These are phyloP conservation scores for Cokeromyces recurvatus DNA, from an alignment of 371 early-diverging fungal genomes.

Conservation along the genomic window DNA sequence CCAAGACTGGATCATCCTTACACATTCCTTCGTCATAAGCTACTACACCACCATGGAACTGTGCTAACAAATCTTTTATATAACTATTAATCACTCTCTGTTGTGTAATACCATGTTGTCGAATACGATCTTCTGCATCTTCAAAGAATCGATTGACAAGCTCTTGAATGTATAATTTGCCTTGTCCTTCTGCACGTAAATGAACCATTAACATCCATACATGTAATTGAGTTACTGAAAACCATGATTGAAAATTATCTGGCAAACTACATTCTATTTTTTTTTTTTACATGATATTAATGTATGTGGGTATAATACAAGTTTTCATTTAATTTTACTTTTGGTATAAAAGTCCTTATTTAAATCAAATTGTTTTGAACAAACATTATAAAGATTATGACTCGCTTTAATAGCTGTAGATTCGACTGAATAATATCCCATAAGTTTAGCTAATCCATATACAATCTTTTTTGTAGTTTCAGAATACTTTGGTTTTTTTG, in stretches of 20 bases:
- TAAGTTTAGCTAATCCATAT: conserved; percentile 44
- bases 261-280: conserved; percentile 70
- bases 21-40: conserved; percentile 94
- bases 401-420: conserved; percentile 57
- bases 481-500: no score
- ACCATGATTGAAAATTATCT: conserved; percentile 95
- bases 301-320: no score
- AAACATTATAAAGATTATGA: conserved; percentile 47
- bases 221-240: conserved; percentile 83
- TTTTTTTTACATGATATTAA: no score
- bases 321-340: no score
- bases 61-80: conserved; percentile 75
- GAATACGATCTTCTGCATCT: conserved; percentile 80
- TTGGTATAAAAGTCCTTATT: conserved; percentile 54
- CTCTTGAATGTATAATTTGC: conserved; percentile 80
- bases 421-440: conserved; percentile 53
- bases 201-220: conserved; percentile 93
- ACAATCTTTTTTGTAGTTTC: conserved; percentile 38
- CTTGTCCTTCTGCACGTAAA: conserved; percentile 64
- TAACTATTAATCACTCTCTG: conserved; percentile 69
- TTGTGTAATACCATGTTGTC: conserved; percentile 60
- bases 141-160: conserved; percentile 86
- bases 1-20: conserved; percentile 85
- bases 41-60: conserved; percentile 86
- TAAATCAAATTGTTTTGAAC: conserved; percentile 46